Base-by-base conservation (phyloP, 495 filamentous ascomycete genomes). In the Parmelia sp. region DNA sequence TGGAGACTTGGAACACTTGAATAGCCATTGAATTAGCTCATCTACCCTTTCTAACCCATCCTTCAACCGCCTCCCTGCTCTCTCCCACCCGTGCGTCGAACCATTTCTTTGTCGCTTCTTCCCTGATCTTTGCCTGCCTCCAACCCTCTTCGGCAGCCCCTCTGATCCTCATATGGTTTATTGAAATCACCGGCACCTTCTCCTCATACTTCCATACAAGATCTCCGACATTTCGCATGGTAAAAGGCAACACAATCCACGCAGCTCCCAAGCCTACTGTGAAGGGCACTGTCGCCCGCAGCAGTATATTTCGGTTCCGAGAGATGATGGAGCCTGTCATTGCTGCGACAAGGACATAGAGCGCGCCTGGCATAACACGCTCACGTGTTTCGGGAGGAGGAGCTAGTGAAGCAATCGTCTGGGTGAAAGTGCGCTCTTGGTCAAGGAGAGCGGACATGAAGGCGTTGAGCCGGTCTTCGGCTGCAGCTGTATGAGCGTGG, bases 281-380 rank as follows among this genome's bases (percentile, higher is more conserved):
- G 23, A 90, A 71, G 23, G 90, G 94, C 7, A 88, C 80, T 19
- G 84, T 76, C 44, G 84, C 83, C 51, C 93, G 84, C 33, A 97
- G 78, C 64, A 96, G 73, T 49, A 96, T 79, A 68, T 88, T 90
- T 51, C 93, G 84, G 78, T 95, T 94, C 59, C 94, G 84, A 53
- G 89, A 82, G 36, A 96, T 77, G 71, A 98, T 97, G 68, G 84
- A 89, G 67, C 92, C 92, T 37, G 92, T 88, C 91, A 98, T 96
- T 65, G 89, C 85, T 15, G 91, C 84, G 4, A 98, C 91, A 19
- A 96, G 84, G 42, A 96, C 90, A 77, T 97, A 97, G 65, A 97
- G 81, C 44, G 84, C 75, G 8, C 92, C 91, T 33, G 94, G 94
- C 72, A 96, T 83, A 21, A 97, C 80, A 68, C 84, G 84, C 77